Conservation (phyloP, 176 grass and related monocot genomes). For the Themeda triandra region DNA sequence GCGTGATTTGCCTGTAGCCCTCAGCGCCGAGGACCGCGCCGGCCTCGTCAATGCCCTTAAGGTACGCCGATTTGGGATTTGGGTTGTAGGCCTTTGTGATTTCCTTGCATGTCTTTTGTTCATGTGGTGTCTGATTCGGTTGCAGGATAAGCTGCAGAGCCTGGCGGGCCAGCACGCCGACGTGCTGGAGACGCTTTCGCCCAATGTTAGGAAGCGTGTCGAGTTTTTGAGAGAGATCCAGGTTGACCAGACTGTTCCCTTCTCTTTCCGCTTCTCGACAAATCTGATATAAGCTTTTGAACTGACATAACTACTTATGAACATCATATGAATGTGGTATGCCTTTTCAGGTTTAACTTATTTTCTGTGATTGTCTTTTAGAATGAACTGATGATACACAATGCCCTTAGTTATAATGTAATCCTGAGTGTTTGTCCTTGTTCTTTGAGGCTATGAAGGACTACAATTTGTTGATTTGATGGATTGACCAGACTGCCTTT, state of each 20-base stretch:
- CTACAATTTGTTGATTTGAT: background rate
- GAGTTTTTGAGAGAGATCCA: constrained; percentile 69
- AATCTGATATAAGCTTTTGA: background rate
- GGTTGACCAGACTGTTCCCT: constrained; percentile 25
- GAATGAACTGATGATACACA: background rate
- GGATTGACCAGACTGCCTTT: background rate
- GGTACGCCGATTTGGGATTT: constrained; percentile 30
- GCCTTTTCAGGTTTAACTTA: background rate
- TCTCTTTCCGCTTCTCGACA: background rate
- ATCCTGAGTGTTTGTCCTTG: background rate
- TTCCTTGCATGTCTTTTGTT: background rate
- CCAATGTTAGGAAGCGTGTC: constrained; percentile 76
- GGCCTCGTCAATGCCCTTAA: constrained; percentile 66
- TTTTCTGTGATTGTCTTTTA: background rate
- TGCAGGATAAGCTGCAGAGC: constrained; percentile 72
- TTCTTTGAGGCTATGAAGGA: no score
- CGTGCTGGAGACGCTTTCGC: constrained; percentile 53
- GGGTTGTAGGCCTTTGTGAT: background rate
- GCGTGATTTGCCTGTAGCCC: constrained; percentile 31
- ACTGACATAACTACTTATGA: background rate
- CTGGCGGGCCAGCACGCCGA: constrained; percentile 61
- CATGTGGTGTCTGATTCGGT: constrained; percentile 21
- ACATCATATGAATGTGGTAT: background rate
- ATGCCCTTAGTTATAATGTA: background rate
- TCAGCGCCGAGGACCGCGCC: constrained; percentile 67